A percentile compares a stretch with the other conserved stretches of the same genome.
Evolutionary conservation across 1,139 yeast genomes (phyloP).

Genomic region (Blastobotrys indianensis): DNA sequence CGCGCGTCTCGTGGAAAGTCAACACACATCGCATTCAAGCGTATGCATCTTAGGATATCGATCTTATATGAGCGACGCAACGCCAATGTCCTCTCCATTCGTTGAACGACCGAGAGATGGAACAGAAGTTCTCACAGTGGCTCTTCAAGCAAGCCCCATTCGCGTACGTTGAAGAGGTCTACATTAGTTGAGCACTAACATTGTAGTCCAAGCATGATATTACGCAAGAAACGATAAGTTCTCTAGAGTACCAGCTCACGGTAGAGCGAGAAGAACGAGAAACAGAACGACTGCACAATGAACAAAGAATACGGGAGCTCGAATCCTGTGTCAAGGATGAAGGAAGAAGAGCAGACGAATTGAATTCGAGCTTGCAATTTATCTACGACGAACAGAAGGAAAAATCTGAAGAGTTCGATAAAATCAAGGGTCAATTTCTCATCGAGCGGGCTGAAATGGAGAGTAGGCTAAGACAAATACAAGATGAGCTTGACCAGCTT

Average conservation of each 20-base stretch:
- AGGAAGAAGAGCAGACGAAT: constrained; percentile 31
- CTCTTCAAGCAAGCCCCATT: neutral
- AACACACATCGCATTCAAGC: neutral
- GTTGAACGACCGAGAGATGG: constrained; percentile 1
- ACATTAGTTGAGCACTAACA: no score
- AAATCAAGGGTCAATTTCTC: constrained; percentile 28
- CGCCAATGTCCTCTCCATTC: constrained; percentile 10
- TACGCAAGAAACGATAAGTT: constrained; percentile 19
- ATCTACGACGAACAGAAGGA: constrained; percentile 39
- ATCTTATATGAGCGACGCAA: constrained; percentile 6
- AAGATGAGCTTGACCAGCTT: constrained; percentile 12
- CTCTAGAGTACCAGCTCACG: constrained; percentile 34
- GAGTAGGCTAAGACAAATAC: constrained; percentile 15
- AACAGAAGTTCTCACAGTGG: neutral
- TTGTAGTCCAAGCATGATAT: no score
- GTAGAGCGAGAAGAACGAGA: constrained; percentile 31
- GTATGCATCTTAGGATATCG: neutral
- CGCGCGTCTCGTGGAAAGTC: no score
- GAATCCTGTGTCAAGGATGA: constrained; percentile 31
- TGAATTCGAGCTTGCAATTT: constrained; percentile 38
- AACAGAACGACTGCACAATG: constrained; percentile 32
- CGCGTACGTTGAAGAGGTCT: no score
- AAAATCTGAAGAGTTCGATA: constrained; percentile 30
- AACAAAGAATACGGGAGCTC: constrained; percentile 30
- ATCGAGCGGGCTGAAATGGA: constrained; percentile 25